Evolutionary conservation across 192 early-diverging fungal species (phyloP), one percentile per base, ranked within the genome.

Genomic region (Rhizoclosmatium globosum): DNA sequence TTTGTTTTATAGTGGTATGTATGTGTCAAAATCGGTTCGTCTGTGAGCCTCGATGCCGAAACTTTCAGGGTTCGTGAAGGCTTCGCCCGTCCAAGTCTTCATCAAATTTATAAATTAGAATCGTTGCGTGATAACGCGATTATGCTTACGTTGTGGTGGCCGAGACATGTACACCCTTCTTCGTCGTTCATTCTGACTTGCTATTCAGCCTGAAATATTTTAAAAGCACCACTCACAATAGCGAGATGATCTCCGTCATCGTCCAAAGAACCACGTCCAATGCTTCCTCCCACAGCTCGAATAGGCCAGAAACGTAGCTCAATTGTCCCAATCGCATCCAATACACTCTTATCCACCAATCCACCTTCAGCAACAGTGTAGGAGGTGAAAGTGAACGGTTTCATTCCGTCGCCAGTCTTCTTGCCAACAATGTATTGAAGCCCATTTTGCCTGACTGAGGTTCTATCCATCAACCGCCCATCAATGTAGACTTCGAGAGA

Each of bases 141-240:
- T 15, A 56, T 9, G 53, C 19, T 56, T 56, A 56, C 67, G 13
- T 68, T 17, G 67, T 68, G 11, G 67, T 46, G 19, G 67, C 45
- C 67, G 67, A 68, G 23, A 68, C 67, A 47, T 45, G 46, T 9
- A 45, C 67, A 45, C 67, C 67, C 41, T 68, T 68, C 45, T 68
- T 68, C 46, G 67, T 44, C 44, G 31, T 68, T 68, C 67, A 41
- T 68, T 68, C 67, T 68, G 44, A 13, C 11, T 15, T 15, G 53
- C 11, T 9, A 1, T 15, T 56, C 19, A 56, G 53, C 19, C 31
- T 31, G 31, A 31, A n/a, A n/a, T 56, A 1, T n/a, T 15, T 56
- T 56, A 56, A n/a, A 9, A 56, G 1, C 0, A 56, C 53, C 11
- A 56, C 11, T 15, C 9, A 56, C 19, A n/a, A 56, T n/a, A 56